Conservation (phyloP, 1,139 yeast genomes). For the Zygoascus sp. region DNA sequence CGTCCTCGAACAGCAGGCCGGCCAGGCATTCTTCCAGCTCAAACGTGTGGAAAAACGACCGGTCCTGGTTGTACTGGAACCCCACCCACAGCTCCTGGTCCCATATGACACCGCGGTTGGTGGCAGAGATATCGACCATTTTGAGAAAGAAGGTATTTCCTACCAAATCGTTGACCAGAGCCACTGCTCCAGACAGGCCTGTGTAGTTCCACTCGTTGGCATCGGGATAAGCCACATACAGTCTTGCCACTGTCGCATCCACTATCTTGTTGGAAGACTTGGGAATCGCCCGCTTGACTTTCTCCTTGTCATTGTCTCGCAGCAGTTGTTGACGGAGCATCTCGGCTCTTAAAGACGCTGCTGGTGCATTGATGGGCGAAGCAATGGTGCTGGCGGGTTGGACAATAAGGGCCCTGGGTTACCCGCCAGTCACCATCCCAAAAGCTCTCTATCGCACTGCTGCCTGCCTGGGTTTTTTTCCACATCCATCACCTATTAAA, state of each 20-base stretch:
- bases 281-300: slow-evolving; percentile 82
- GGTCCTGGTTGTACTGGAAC: slow-evolving; percentile 85
- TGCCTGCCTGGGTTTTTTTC: too few species aligned
- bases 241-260: slow-evolving; percentile 85
- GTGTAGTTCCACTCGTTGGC: slow-evolving; percentile 80
- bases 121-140: slow-evolving; percentile 68
- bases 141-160: slow-evolving; percentile 92
- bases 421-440: too few species aligned
- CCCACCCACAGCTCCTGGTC: slow-evolving; percentile 91
- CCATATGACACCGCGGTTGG: slow-evolving; percentile 87
- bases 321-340: slow-evolving; percentile 36
- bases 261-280: slow-evolving; percentile 81
- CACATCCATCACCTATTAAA: background rate
- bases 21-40: slow-evolving; percentile 87
- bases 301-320: slow-evolving; percentile 72
- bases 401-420: background rate
- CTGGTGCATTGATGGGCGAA: slow-evolving; percentile 8
- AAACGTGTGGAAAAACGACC: slow-evolving; percentile 91
- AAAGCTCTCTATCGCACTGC: too few species aligned
- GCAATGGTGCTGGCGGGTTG: background rate
- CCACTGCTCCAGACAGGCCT: slow-evolving; percentile 83
- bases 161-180: slow-evolving; percentile 83
- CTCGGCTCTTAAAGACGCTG: slow-evolving; percentile 1
- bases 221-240: slow-evolving; percentile 87
- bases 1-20: slow-evolving; percentile 88